phyloP scores from a whole-genome alignment of 1,284 basidiomycete species.

The Trametes pubescens region DNA sequence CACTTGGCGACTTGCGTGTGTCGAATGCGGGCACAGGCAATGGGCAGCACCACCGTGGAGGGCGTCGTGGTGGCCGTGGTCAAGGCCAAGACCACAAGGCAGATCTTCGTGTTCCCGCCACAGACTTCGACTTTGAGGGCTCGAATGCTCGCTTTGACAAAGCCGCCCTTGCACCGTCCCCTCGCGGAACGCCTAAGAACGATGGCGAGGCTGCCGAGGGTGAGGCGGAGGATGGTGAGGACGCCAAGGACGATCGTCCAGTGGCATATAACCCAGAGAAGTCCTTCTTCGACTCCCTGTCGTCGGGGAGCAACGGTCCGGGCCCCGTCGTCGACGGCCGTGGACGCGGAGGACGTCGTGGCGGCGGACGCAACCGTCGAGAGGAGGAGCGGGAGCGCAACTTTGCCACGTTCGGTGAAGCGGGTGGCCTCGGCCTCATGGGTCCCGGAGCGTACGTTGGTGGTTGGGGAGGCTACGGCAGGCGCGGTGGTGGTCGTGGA shows the following conservation, averaged over 20 bases:
- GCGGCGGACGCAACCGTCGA: conserved; percentile 67
- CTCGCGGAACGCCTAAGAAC: conserved; percentile 37
- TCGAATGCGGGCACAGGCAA: conserved; percentile 39
- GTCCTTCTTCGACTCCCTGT: conserved; percentile 82
- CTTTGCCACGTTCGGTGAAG: conserved; percentile 83
- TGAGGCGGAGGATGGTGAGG: conserved; percentile 29
- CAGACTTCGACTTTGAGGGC: conserved; percentile 80
- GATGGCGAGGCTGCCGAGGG: conserved; percentile 39
- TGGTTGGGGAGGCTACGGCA: conserved; percentile 60
- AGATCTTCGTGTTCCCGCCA: conserved; percentile 58
- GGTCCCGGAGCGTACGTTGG: conserved; percentile 68
- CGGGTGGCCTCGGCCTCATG: conserved; percentile 76
- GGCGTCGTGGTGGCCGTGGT: conserved; percentile 50
- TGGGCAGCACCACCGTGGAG: conserved; percentile 42
- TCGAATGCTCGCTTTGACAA: conserved; percentile 84
- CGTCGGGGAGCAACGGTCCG: conserved; percentile 53
- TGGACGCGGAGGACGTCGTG: conserved; percentile 53
- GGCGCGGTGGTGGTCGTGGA: conserved; percentile 54
- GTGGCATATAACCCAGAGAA: conserved; percentile 75
- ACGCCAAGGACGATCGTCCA: conserved; percentile 37
- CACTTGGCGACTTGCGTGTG: conserved; percentile 77
- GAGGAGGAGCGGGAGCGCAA: conserved; percentile 84
- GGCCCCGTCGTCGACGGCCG: conserved; percentile 40
- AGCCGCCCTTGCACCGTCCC: conserved; percentile 52
- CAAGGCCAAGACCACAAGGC: conserved; percentile 49